Evolutionary conservation across 202 grass and related monocot species (phyloP).

Genomic region (Carex arenaria): DNA sequence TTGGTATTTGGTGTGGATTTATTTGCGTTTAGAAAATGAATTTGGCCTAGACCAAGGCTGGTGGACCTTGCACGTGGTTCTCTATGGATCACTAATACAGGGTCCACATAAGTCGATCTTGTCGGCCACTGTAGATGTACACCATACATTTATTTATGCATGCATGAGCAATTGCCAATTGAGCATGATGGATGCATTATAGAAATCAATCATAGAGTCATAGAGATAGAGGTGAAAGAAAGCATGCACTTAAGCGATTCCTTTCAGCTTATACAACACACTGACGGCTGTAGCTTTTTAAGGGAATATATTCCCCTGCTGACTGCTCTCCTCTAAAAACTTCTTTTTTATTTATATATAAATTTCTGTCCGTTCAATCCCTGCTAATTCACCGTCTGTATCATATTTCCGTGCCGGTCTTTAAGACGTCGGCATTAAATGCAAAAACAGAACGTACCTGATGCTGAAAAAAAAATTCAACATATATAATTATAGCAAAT

Average conservation of each 20-base stretch:
- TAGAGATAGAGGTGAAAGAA: slow-evolving; percentile 24
- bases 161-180: too few species aligned
- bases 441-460: neutral
- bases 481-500: neutral
- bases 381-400: slow-evolving; percentile 18
- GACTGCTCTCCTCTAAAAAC: neutral
- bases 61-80: slow-evolving; percentile 5
- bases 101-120: slow-evolving; percentile 13
- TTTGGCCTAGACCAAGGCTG: neutral
- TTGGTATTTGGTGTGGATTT: neutral
- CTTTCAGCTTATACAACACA: slow-evolving; percentile 24
- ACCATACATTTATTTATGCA: neutral
- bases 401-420: slow-evolving; percentile 16
- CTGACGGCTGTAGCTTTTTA: slow-evolving; percentile 16
- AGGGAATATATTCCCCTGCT: slow-evolving; percentile 22
- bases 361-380: slow-evolving; percentile 12
- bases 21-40: neutral
- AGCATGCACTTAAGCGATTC: slow-evolving; percentile 17
- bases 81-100: neutral
- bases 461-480: neutral
- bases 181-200: slow-evolving; percentile 7
- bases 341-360: neutral
- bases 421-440: neutral
- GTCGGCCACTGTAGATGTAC: slow-evolving; percentile 23
- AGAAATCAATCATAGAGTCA: slow-evolving; percentile 26